phyloP scores from a whole-genome alignment of 2,329 filamentous ascomycete species.

The Sclerotinia nivalis region DNA sequence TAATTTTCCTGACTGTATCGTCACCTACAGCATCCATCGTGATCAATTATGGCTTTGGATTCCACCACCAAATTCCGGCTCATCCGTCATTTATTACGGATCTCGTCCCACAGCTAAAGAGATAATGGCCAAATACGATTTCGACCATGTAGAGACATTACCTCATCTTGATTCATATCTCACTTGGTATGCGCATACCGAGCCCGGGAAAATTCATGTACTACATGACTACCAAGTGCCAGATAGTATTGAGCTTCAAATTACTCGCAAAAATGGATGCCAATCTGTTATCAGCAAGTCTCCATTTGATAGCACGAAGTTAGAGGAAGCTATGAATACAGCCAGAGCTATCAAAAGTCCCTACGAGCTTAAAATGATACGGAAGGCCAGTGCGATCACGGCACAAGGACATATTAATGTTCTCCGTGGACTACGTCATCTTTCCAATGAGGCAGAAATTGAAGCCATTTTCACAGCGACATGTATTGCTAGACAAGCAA shows the following conservation, averaged over 20 bases:
- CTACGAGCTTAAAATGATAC: slow-evolving; percentile 83
- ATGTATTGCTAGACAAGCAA: slow-evolving; percentile 72
- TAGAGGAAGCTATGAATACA: slow-evolving; percentile 74
- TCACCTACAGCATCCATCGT: slow-evolving; percentile 57
- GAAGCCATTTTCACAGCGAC: slow-evolving; percentile 74
- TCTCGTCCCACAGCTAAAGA: slow-evolving; percentile 60
- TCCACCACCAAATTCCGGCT: slow-evolving; percentile 62
- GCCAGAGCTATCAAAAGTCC: slow-evolving; percentile 79
- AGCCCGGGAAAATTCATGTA: slow-evolving; percentile 48
- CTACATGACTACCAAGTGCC: slow-evolving; percentile 47
- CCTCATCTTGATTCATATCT: slow-evolving; percentile 51
- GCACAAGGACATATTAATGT: slow-evolving; percentile 74
- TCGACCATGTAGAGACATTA: slow-evolving; percentile 65
- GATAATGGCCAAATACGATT: slow-evolving; percentile 62
- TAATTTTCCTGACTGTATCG: slow-evolving; percentile 54
- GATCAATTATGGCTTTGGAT: slow-evolving; percentile 74
- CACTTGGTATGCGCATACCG: slow-evolving; percentile 45
- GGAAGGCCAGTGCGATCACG: slow-evolving; percentile 78
- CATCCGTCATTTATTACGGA: slow-evolving; percentile 63
- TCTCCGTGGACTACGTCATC: slow-evolving; percentile 60
- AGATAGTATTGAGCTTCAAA: slow-evolving; percentile 9
- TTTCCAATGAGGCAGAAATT: slow-evolving; percentile 78
- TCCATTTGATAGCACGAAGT: slow-evolving; percentile 50
- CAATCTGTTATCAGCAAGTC: slow-evolving; percentile 13
- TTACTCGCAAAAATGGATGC: slow-evolving; percentile 18